Evolutionary conservation across 2,329 filamentous ascomycete species (phyloP).

Genomic region (Fusarium sp.): DNA sequence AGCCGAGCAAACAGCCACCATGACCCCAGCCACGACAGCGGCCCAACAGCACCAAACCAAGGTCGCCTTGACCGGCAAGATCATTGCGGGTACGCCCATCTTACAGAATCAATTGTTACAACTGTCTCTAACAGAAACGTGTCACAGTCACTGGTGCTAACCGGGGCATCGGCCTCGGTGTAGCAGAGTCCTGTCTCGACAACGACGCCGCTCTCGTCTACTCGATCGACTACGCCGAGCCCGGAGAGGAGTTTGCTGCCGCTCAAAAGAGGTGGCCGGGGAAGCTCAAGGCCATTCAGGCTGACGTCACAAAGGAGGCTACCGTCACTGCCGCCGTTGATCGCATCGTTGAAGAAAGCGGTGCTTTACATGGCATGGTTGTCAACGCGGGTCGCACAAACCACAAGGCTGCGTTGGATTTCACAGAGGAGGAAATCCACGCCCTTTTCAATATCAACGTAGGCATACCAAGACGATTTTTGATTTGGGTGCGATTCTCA

Average conservation of each 20-base stretch:
- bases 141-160: constrained; percentile 54
- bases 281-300: constrained; percentile 57
- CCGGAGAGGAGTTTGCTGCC: constrained; percentile 38
- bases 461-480: background rate
- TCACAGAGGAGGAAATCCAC: constrained; percentile 38
- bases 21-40: background rate
- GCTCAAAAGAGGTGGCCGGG: constrained; percentile 56
- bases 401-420: constrained; percentile 63
- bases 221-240: constrained; percentile 44
- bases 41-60: constrained; percentile 8
- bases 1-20: background rate
- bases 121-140: background rate
- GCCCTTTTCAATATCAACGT: constrained; percentile 52
- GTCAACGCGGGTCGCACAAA: constrained; percentile 63
- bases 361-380: constrained; percentile 60
- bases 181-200: constrained; percentile 59
- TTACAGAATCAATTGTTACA: background rate
- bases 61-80: constrained; percentile 11
- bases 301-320: constrained; percentile 58
- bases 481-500: background rate
- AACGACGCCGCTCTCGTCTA: constrained; percentile 53
- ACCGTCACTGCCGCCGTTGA: constrained; percentile 56
- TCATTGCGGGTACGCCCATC: constrained; percentile 8
- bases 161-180: constrained; percentile 58
- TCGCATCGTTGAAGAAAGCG: constrained; percentile 50